Conservation (phyloP, 2,329 filamentous ascomycete species). For the Pseudonectria foliicola region DNA sequence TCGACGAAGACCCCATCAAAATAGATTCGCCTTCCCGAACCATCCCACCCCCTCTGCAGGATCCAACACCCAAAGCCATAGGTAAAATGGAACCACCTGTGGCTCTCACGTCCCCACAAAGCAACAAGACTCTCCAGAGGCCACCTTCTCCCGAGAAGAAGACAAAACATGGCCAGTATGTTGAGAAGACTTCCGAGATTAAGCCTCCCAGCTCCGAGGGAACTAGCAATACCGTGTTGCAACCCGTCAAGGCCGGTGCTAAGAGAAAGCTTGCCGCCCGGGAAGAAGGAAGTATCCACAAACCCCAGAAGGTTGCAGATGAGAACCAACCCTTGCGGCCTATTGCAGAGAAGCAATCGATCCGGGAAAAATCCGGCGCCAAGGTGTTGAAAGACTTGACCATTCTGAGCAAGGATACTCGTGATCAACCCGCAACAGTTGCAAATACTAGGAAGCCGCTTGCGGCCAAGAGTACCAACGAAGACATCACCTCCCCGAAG, state of each 20-base stretch:
- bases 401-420: constrained; percentile 33
- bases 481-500: constrained; percentile 51
- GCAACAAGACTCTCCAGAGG: constrained; percentile 11
- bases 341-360: constrained; percentile 19
- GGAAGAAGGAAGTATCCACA: constrained; percentile 42
- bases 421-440: constrained; percentile 23
- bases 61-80: constrained; percentile 18
- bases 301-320: constrained; percentile 17
- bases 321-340: constrained; percentile 22
- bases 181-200: neutral
- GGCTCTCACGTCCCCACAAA: constrained; percentile 23
- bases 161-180: constrained; percentile 3
- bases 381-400: constrained; percentile 42
- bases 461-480: constrained; percentile 52
- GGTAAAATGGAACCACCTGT: constrained; percentile 23
- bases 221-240: constrained; percentile 5
- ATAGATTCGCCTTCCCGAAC: constrained; percentile 39
- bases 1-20: constrained; percentile 50
- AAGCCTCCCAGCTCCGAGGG: neutral
- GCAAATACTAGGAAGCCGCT: constrained; percentile 40
- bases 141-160: constrained; percentile 24
- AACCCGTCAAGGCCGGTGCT: constrained; percentile 38
- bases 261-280: constrained; percentile 52
- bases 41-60: constrained; percentile 5
- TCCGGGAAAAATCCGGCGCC: constrained; percentile 29